A percentile compares a stretch with the other conserved stretches of the same genome.
These are phyloP conservation scores for Chenopodium album DNA, from an alignment of 148 eudicot species.

Conservation along the genomic window DNA sequence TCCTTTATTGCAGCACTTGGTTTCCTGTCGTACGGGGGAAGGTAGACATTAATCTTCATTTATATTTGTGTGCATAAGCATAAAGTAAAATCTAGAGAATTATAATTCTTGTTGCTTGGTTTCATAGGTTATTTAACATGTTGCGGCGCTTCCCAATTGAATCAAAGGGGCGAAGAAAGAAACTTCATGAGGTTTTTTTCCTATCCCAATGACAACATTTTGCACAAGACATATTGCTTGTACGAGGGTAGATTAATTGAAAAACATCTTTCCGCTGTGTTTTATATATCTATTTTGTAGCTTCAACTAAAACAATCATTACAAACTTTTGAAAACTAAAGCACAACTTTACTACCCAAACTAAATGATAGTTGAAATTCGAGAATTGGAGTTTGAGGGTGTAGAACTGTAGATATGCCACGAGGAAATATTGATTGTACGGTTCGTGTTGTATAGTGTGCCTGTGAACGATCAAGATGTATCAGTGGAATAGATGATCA, in stretches of 20 bases:
- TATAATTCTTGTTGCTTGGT: conserved; percentile 10
- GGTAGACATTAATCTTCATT: conserved; percentile 31
- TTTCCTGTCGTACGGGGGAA: conserved; percentile 61
- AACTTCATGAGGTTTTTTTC: conserved; percentile 78
- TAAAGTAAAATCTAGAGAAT: neutral
- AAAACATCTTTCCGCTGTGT: neutral
- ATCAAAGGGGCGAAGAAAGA: conserved; percentile 65
- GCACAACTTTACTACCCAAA: neutral
- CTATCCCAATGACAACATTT: neutral
- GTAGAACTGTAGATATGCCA: neutral
- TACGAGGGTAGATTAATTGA: neutral
- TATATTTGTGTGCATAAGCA: neutral
- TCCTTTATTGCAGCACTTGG: conserved; percentile 60
- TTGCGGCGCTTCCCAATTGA: conserved; percentile 64
- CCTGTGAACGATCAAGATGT: neutral
- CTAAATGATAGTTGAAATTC: neutral
- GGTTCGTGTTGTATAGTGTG: neutral
- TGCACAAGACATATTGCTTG: neutral
- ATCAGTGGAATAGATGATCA: too few species aligned
- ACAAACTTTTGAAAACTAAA: neutral
- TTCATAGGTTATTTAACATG: conserved; percentile 54
- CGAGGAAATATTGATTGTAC: neutral
- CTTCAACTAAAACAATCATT: neutral
- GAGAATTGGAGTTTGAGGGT: neutral
- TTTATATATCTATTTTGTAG: too few species aligned